A percentile compares a stretch with the other conserved stretches of the same genome.
These are phyloP conservation scores for Amanita thiersii DNA, from an alignment of 768 basidiomycete species.

Conservation along the genomic window DNA sequence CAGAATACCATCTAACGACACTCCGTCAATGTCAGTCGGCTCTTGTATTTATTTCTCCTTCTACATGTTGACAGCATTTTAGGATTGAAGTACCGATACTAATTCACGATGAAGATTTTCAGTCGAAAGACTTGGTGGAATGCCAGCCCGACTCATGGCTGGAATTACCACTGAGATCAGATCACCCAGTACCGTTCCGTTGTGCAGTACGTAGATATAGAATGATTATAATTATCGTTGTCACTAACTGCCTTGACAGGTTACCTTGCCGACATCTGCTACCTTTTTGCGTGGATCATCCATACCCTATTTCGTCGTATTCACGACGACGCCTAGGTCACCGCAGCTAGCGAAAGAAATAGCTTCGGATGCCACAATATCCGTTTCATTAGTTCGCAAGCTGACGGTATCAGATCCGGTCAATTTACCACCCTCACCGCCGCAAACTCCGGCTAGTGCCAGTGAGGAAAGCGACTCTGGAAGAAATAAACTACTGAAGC, in stretches of 20 bases:
- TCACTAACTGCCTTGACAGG: slow-evolving; percentile 24
- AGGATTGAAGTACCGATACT: slow-evolving; percentile 63
- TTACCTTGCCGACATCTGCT: slow-evolving; percentile 55
- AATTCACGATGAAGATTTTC: slow-evolving; percentile 51
- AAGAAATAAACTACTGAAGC: slow-evolving; percentile 24
- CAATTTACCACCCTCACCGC: slow-evolving; percentile 35
- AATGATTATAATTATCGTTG: slow-evolving; percentile 5
- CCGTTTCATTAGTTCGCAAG: slow-evolving; percentile 57
- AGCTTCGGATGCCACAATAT: slow-evolving; percentile 61
- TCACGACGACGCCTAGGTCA: slow-evolving; percentile 55
- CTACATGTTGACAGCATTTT: too few species aligned
- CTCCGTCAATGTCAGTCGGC: slow-evolving; percentile 7
- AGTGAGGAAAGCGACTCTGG: slow-evolving; percentile 36
- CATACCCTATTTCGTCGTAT: slow-evolving; percentile 70
- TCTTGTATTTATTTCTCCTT: slow-evolving; percentile 8
- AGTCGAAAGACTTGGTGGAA: slow-evolving; percentile 41
- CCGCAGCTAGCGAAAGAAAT: slow-evolving; percentile 52
- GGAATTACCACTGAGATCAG: slow-evolving; percentile 57
- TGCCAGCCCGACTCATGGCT: slow-evolving; percentile 49
- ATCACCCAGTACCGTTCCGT: slow-evolving; percentile 54
- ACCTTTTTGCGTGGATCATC: slow-evolving; percentile 53
- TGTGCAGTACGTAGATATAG: slow-evolving; percentile 47
- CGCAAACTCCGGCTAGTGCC: slow-evolving; percentile 34
- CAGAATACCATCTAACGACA: slow-evolving; percentile 28
- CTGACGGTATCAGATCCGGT: slow-evolving; percentile 41